A percentile compares a stretch with the other conserved stretches of the same genome.
These are phyloP conservation scores for Arthrobotrys sinensis DNA, from an alignment of 2,329 filamentous ascomycete genomes.

Conservation along the genomic window DNA sequence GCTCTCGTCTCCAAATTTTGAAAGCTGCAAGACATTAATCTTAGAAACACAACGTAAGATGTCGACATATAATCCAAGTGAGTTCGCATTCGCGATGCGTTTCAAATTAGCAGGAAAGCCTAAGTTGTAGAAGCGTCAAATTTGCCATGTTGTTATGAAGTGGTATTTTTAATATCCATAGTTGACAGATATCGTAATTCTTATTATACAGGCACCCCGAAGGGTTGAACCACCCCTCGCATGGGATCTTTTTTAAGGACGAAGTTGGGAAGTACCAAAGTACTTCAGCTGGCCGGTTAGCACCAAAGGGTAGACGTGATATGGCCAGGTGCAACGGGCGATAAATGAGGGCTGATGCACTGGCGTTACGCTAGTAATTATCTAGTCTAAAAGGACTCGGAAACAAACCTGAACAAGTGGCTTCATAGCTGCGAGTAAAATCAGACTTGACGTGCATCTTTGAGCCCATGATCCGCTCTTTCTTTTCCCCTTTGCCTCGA, in stretches of 20 bases:
- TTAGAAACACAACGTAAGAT: constrained; percentile 51
- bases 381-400: neutral
- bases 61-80: constrained; percentile 31
- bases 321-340: constrained; percentile 8
- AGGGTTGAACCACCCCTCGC: neutral
- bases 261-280: constrained; percentile 8
- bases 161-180: neutral
- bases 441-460: constrained; percentile 7
- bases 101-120: constrained; percentile 12
- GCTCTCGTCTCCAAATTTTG: constrained; percentile 57
- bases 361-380: constrained; percentile 43
- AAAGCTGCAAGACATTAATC: constrained; percentile 57
- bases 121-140: constrained; percentile 19
- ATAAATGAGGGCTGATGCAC: constrained; percentile 25
- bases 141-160: neutral
- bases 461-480: neutral
- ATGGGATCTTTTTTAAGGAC: neutral
- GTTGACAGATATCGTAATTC: constrained; percentile 8
- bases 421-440: neutral
- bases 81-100: constrained; percentile 21
- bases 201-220: neutral
- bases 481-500: neutral
- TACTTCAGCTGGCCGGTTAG: neutral
- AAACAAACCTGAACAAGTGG: neutral
- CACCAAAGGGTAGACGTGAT: constrained; percentile 9